Evolutionary conservation across 2,329 filamentous ascomycete species (phyloP).

Genomic region (Pyrenochaeta sp.): DNA sequence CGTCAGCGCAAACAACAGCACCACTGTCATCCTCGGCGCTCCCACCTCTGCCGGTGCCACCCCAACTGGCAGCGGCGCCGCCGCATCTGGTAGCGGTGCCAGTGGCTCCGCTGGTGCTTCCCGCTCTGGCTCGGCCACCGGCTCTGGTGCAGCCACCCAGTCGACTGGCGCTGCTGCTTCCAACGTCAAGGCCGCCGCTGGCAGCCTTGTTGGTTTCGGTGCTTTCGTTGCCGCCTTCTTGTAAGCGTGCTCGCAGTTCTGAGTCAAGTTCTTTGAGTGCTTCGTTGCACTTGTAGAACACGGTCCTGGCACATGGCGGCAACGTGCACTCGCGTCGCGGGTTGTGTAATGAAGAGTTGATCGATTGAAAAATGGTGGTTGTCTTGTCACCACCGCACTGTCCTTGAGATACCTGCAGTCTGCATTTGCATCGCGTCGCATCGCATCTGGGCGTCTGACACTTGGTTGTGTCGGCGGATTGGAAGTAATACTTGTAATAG

Average conservation of each 20-base stretch:
- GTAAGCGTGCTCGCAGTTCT: slow-evolving; percentile 29
- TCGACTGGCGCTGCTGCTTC: slow-evolving; percentile 36
- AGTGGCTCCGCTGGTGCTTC: slow-evolving; percentile 17
- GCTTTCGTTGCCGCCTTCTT: slow-evolving; percentile 49
- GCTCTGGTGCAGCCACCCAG: slow-evolving; percentile 15
- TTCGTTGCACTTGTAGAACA: slow-evolving; percentile 12
- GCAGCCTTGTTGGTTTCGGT: slow-evolving; percentile 44
- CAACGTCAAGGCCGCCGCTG: slow-evolving; percentile 41
- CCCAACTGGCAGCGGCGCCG: slow-evolving; percentile 16
- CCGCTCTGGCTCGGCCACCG: slow-evolving; percentile 16
- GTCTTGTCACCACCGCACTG: slow-evolving; percentile 19
- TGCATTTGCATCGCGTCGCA: slow-evolving; percentile 27
- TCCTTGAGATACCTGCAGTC: slow-evolving; percentile 44
- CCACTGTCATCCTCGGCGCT: slow-evolving; percentile 33
- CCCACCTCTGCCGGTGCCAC: slow-evolving; percentile 17
- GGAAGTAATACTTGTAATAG: slow-evolving; percentile 21
- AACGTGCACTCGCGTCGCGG: slow-evolving; percentile 25
- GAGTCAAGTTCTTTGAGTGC: slow-evolving; percentile 5
- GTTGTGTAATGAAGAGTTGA: slow-evolving; percentile 1
- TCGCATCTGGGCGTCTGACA: slow-evolving; percentile 24
- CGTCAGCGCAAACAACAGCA: slow-evolving; percentile 47
- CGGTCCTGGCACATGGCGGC: slow-evolving; percentile 13
- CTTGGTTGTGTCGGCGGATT: slow-evolving; percentile 30
- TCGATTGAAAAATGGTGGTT: slow-evolving; percentile 1
- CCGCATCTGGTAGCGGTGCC: slow-evolving; percentile 12